Conservation (phyloP, 805 yeast species). For the Cyberlindnera mississippiensis region DNA sequence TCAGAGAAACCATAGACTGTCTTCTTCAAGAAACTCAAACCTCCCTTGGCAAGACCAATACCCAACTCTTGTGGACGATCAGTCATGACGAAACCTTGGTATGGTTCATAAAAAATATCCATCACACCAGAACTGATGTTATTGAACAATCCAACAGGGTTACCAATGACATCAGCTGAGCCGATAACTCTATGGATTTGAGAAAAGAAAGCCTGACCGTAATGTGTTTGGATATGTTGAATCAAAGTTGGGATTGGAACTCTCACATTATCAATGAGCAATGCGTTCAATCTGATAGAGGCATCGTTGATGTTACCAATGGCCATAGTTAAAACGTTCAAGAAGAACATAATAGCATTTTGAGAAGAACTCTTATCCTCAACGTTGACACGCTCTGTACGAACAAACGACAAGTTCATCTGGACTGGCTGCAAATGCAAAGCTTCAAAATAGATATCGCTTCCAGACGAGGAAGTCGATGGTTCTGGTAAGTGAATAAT, state of each 20-base stretch:
- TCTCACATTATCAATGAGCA: slow-evolving; percentile 82
- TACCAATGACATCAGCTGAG: slow-evolving; percentile 93
- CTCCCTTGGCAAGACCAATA: slow-evolving; percentile 93
- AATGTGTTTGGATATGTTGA: slow-evolving; percentile 75
- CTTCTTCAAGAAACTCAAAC: slow-evolving; percentile 87
- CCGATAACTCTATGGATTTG: slow-evolving; percentile 92
- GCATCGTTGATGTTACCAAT: slow-evolving; percentile 97
- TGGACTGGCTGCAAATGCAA: slow-evolving; percentile 90
- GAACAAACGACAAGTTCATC: slow-evolving; percentile 82
- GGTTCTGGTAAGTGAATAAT: slow-evolving; percentile 70
- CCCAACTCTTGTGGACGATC: slow-evolving; percentile 97
- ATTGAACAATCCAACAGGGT: slow-evolving; percentile 95
- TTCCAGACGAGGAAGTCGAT: slow-evolving; percentile 44
- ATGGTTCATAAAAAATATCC: slow-evolving; percentile 96
- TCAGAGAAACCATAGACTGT: slow-evolving; percentile 94
- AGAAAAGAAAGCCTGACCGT: slow-evolving; percentile 86
- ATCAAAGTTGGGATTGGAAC: slow-evolving; percentile 75
- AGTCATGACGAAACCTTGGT: slow-evolving; percentile 89
- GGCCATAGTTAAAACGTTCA: slow-evolving; percentile 91
- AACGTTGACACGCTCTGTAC: slow-evolving; percentile 74
- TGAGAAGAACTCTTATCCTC: slow-evolving; percentile 60
- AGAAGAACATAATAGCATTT: slow-evolving; percentile 67
- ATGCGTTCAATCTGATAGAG: slow-evolving; percentile 82
- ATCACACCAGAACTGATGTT: slow-evolving; percentile 91
- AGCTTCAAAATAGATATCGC: slow-evolving; percentile 88